phyloP scores from a whole-genome alignment of 139 green algal genomes.

The Diplosphaera chodatii region DNA sequence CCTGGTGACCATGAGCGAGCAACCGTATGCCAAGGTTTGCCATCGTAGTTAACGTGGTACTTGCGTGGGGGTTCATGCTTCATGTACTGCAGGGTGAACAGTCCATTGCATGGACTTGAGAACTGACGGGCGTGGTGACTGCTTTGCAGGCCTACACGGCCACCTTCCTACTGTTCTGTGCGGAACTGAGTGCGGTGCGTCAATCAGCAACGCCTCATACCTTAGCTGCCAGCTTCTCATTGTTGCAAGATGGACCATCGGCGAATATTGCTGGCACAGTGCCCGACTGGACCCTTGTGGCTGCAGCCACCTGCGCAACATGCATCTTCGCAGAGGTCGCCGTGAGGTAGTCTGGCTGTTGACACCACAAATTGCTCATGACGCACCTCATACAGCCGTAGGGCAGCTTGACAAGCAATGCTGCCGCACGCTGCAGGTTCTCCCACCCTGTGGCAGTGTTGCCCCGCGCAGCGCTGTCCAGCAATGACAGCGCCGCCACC shows the following conservation, averaged over 20 bases:
- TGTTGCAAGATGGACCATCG: conserved; percentile 22
- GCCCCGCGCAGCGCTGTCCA: not conserved
- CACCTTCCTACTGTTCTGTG: conserved; percentile 15
- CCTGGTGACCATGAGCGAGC: conserved; percentile 19
- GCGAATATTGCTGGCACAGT: no score
- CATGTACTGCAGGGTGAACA: no score
- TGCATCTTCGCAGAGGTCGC: conserved; percentile 7
- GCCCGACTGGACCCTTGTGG: not conserved
- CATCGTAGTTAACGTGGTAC: no score
- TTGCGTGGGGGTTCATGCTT: no score
- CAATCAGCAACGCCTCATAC: not conserved
- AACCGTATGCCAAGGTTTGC: conserved; percentile 18
- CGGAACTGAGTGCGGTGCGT: not conserved
- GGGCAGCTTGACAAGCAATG: no score
- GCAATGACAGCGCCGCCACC: conserved; percentile 14
- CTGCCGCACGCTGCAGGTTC: no score
- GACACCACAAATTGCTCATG: no score
- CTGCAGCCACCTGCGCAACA: not conserved
- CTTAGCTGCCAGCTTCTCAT: conserved; percentile 6
- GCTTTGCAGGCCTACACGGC: not conserved
- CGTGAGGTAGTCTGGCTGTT: no score
- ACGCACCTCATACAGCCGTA: no score
- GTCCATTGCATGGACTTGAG: no score
- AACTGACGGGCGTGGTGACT: no score
- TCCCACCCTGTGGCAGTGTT: conserved; percentile 21